Evolutionary conservation across 148 eudicot species (phyloP).

Genomic region (Pharnaceum exiguum): DNA sequence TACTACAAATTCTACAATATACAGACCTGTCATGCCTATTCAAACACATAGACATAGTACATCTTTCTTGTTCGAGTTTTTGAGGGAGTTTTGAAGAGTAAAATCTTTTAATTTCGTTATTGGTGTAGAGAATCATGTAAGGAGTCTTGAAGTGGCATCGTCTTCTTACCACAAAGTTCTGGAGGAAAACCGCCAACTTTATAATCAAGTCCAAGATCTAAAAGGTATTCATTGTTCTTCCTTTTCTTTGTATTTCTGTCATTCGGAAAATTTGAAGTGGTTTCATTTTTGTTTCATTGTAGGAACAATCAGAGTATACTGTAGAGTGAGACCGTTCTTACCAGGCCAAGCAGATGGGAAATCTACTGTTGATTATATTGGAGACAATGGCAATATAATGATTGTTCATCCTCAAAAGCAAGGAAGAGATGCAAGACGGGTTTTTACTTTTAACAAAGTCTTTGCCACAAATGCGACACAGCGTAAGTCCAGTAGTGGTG

Average conservation of each 20-base stretch:
- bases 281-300: conserved; percentile 3
- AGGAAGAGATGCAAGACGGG: conserved; percentile 81
- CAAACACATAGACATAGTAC: too few species aligned
- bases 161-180: conserved; percentile 86
- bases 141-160: conserved; percentile 69
- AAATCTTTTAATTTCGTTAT: background rate
- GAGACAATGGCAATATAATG: conserved; percentile 90
- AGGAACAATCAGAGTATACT: conserved; percentile 93
- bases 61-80: too few species aligned
- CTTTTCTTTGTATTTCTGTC: background rate
- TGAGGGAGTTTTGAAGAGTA: background rate
- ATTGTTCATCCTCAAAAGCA: conserved; percentile 79
- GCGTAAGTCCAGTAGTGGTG: too few species aligned
- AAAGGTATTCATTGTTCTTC: conserved; percentile 44
- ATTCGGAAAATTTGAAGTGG: background rate
- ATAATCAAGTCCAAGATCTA: conserved; percentile 91
- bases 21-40: too few species aligned
- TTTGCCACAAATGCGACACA: conserved; percentile 70
- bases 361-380: conserved; percentile 85
- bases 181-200: conserved; percentile 83
- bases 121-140: conserved; percentile 57
- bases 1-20: background rate
- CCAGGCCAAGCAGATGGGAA: conserved; percentile 43
- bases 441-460: conserved; percentile 85
- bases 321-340: conserved; percentile 85